Base-by-base conservation (phyloP, 2,329 filamentous ascomycete species). In the Clonostachys rhizophaga region DNA sequence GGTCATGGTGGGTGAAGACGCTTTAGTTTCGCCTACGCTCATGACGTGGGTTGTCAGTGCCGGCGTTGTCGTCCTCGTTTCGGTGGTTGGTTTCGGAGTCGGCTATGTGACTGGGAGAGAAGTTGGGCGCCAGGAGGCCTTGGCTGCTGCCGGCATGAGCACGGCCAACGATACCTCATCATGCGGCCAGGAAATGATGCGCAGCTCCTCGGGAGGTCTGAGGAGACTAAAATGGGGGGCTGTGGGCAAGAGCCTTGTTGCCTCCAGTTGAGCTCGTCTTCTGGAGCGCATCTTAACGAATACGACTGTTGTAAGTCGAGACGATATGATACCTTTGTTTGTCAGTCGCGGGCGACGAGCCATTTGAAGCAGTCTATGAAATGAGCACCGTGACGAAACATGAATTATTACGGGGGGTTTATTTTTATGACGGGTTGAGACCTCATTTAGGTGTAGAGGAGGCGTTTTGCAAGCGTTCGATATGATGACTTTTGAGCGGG, bases 101-200 rank as follows among this genome's bases (percentile, higher is more conserved):
- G 83, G 84, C 11, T 86, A 85, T 56, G 82, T 85, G 20, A 81
- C 86, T 49, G 83, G 84, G 6, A 71, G 82, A 24, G 83, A 87
- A 54, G 81, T 84, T 20, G 83, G 83, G 4, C 73, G 79, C 34
- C 79, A 84, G 53, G 82, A 87, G 57, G 62, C 68, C 12, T 60
- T 76, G n/a, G 65, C 65, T 10, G 65, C 65, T 10, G 68, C 67
- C 14, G 61, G 71, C 39, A 59, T 70, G 40, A 62, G 66, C 42
- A 65, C 65, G 34, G 64, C 72, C 45, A 75, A 75, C 52, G 66
- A 71, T 7, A 67, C 71, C 17, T 68, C 73, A 4, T 72, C 68
- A 5, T 81, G 78, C 51, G 74, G 78, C 7, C 64, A 70, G 34
- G 78, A 83, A 52, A 71, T 80, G 4, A 73, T 81, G 37, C 66